These are phyloP conservation scores for Alternaria postmessia DNA, from an alignment of 2,329 filamentous ascomycete species.

Conservation along the genomic window DNA sequence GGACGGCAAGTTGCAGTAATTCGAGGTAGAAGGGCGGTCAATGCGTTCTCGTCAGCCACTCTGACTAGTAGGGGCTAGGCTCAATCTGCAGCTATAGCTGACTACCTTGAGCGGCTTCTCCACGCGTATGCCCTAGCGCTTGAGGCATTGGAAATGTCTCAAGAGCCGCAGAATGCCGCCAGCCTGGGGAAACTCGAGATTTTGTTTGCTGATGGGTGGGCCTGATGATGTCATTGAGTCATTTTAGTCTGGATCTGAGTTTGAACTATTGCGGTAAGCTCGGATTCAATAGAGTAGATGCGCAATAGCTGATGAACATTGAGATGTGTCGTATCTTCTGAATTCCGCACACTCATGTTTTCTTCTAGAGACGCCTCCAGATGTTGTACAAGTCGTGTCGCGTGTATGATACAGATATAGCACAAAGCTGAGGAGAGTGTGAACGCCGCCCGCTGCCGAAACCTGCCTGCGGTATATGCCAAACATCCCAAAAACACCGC, in stretches of 20 bases:
- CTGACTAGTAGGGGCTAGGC: constrained; percentile 11
- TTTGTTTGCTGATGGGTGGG: constrained; percentile 2
- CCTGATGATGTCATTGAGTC: constrained; percentile 16
- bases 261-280: constrained; percentile 10
- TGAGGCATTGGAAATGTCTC: background rate
- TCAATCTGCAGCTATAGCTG: constrained; percentile 1
- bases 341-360: constrained; percentile 19
- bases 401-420: constrained; percentile 45
- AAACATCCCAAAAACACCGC: constrained; percentile 33
- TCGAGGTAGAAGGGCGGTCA: constrained; percentile 11
- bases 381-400: constrained; percentile 43
- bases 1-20: constrained; percentile 6
- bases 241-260: constrained; percentile 2
- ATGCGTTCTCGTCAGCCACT: constrained; percentile 3
- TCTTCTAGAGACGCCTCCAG: constrained; percentile 29
- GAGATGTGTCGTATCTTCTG: constrained; percentile 11
- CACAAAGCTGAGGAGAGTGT: constrained; percentile 49
- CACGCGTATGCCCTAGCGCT: background rate
- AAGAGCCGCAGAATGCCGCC: background rate
- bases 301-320: background rate
- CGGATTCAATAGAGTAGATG: background rate
- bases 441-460: constrained; percentile 44
- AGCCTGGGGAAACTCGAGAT: background rate
- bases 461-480: constrained; percentile 41
- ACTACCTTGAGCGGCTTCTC: background rate